A percentile compares a stretch with the other conserved stretches of the same genome.
Evolutionary conservation across 2,329 filamentous ascomycete genomes (phyloP).

Genomic region (Aureobasidium sp.): DNA sequence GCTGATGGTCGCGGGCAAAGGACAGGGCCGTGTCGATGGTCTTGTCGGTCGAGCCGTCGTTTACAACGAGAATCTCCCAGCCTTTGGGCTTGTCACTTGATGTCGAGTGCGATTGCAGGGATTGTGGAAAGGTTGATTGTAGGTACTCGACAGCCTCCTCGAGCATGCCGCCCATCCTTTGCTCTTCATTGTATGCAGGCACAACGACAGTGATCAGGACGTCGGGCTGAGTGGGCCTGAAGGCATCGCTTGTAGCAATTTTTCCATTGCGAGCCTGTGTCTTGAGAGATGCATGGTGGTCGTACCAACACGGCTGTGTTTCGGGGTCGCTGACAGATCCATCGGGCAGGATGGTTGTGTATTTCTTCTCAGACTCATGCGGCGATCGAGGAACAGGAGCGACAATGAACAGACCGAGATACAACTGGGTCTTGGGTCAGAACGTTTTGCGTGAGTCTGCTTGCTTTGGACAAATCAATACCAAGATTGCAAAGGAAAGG

Average conservation of each 20-base stretch:
- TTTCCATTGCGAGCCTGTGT: constrained; percentile 28
- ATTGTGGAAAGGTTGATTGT: constrained; percentile 54
- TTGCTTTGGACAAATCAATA: constrained; percentile 11
- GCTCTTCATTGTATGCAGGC: constrained; percentile 90
- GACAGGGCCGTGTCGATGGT: constrained; percentile 72
- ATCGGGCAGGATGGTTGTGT: constrained; percentile 62
- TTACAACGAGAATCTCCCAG: constrained; percentile 89
- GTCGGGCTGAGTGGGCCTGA: constrained; percentile 62
- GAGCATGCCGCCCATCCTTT: constrained; percentile 72
- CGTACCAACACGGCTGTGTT: constrained; percentile 77
- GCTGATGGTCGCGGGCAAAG: constrained; percentile 64
- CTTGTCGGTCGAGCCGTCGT: constrained; percentile 77
- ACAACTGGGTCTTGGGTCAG: constrained; percentile 17
- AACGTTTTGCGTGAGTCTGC: not conserved
- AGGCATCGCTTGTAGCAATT: constrained; percentile 35
- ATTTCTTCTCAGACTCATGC: constrained; percentile 72
- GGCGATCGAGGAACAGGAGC: constrained; percentile 72
- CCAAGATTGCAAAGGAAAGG: constrained; percentile 21
- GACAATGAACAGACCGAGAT: constrained; percentile 54
- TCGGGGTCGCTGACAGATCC: constrained; percentile 48
- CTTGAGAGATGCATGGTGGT: constrained; percentile 58
- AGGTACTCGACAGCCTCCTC: constrained; percentile 86
- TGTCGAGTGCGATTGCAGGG: constrained; percentile 22
- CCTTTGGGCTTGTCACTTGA: constrained; percentile 39
- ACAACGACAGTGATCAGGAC: constrained; percentile 88